A percentile compares a stretch with the other conserved stretches of the same genome.
Evolutionary conservation across 768 basidiomycete species (phyloP).

Genomic region (Kwoniella sp.): DNA sequence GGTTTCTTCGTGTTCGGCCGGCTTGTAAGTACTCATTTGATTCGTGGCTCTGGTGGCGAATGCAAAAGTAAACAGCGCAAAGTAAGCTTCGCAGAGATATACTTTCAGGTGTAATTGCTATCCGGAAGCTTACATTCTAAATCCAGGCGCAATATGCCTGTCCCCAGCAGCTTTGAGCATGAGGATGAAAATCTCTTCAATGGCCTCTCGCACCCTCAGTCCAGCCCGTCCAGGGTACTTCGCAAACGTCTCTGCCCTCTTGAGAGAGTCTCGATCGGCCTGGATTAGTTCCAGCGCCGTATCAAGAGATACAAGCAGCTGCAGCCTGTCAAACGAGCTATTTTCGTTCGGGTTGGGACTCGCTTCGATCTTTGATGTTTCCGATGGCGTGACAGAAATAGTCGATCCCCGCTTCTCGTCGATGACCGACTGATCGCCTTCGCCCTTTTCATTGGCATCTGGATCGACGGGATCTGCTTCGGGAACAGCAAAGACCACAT

Average conservation of each 20-base stretch:
- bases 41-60: slow-evolving; percentile 69
- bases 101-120: background rate
- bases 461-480: slow-evolving; percentile 14
- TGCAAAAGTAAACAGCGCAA: background rate
- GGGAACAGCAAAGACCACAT: slow-evolving; percentile 32
- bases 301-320: slow-evolving; percentile 88
- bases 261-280: slow-evolving; percentile 84
- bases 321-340: slow-evolving; percentile 64
- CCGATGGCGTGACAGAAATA: slow-evolving; percentile 17
- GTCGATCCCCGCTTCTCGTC: slow-evolving; percentile 11
- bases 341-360: slow-evolving; percentile 18
- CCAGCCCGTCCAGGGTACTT: slow-evolving; percentile 87
- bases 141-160: slow-evolving; percentile 78
- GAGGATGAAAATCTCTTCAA: slow-evolving; percentile 90
- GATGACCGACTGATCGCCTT: background rate
- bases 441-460: slow-evolving; percentile 19
- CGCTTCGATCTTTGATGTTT: slow-evolving; percentile 21
- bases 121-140: slow-evolving; percentile 64
- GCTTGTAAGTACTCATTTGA: slow-evolving; percentile 86
- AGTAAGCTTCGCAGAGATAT: background rate
- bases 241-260: slow-evolving; percentile 86
- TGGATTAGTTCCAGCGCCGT: slow-evolving; percentile 89
- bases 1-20: slow-evolving; percentile 78
- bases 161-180: slow-evolving; percentile 76
- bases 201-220: slow-evolving; percentile 81